These are phyloP conservation scores for Hymenoscyphus occultus DNA, from an alignment of 2,329 filamentous ascomycete genomes.

Conservation along the genomic window DNA sequence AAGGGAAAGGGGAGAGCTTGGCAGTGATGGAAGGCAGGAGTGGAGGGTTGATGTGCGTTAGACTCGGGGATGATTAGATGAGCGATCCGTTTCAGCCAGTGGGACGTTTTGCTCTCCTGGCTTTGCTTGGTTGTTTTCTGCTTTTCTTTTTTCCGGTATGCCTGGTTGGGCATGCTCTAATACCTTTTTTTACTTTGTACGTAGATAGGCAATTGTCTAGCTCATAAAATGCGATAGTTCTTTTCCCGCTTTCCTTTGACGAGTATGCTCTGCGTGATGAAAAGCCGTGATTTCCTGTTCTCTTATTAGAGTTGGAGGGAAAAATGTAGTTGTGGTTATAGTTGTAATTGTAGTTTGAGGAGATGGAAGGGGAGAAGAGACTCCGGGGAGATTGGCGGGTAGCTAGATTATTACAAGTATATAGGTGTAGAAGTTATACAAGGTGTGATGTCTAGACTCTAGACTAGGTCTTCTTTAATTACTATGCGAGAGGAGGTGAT, in stretches of 20 bases:
- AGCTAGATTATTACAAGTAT: constrained; percentile 32
- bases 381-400: constrained; percentile 27
- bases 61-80: background rate
- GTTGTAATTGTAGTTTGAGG: too few relatives aligned
- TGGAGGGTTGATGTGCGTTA: background rate
- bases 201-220: constrained; percentile 2
- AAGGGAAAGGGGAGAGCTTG: constrained; percentile 42
- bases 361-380: background rate
- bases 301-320: too few relatives aligned
- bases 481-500: constrained; percentile 23
- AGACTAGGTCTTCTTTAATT: constrained; percentile 31
- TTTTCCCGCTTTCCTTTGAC: background rate
- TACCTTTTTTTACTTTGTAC: constrained; percentile 1
- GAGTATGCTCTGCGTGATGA: background rate
- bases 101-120: background rate
- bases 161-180: background rate
- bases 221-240: constrained; percentile 3
- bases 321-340: too few relatives aligned
- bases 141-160: background rate
- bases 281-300: too few relatives aligned
- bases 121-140: background rate
- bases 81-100: background rate
- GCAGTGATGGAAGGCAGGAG: background rate
- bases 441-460: constrained; percentile 32
- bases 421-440: constrained; percentile 35